A percentile compares a stretch with the other conserved stretches of the same genome.
These are phyloP conservation scores for Poronia punctata DNA, from an alignment of 495 filamentous ascomycete species.

Conservation along the genomic window DNA sequence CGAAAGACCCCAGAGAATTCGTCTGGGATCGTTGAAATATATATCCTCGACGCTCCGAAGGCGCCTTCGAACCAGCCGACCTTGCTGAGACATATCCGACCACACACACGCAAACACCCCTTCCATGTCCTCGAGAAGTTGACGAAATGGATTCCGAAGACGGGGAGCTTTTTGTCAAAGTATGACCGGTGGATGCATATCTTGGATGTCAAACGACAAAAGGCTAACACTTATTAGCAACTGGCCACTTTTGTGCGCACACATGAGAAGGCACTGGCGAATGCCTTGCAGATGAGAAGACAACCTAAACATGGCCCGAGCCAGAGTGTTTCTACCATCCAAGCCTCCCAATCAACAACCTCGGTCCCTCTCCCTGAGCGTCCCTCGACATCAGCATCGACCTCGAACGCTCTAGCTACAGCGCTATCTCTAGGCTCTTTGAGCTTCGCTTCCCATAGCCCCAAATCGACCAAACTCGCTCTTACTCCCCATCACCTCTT, in stretches of 20 bases:
- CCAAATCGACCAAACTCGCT: slow-evolving; percentile 85
- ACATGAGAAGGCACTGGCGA: slow-evolving; percentile 94
- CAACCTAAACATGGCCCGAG: slow-evolving; percentile 62
- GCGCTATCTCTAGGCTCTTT: slow-evolving; percentile 80
- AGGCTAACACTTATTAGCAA: slow-evolving; percentile 51
- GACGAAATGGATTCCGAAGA: slow-evolving; percentile 72
- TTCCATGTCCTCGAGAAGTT: background rate
- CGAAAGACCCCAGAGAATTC: too few relatives aligned
- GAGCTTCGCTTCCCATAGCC: slow-evolving; percentile 71
- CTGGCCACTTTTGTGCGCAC: slow-evolving; percentile 92
- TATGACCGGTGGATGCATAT: slow-evolving; percentile 27
- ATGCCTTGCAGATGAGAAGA: slow-evolving; percentile 78
- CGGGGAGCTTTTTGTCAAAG: slow-evolving; percentile 85
- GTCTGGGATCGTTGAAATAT: too few relatives aligned
- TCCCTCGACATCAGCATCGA: slow-evolving; percentile 53
- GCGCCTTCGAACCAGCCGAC: background rate
- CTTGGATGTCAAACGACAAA: background rate
- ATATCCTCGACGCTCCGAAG: too few relatives aligned
- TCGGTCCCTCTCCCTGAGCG: slow-evolving; percentile 42
- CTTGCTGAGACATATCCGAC: too few relatives aligned
- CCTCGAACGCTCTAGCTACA: slow-evolving; percentile 68
- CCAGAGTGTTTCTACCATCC: slow-evolving; percentile 44
- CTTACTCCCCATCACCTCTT: slow-evolving; percentile 97
- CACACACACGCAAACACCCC: too few relatives aligned
- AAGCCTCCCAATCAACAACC: slow-evolving; percentile 40